Evolutionary conservation across 108 stramenopile species (phyloP), one percentile per base, ranked within the genome.

Genomic region (Nitzschia putrida): DNA sequence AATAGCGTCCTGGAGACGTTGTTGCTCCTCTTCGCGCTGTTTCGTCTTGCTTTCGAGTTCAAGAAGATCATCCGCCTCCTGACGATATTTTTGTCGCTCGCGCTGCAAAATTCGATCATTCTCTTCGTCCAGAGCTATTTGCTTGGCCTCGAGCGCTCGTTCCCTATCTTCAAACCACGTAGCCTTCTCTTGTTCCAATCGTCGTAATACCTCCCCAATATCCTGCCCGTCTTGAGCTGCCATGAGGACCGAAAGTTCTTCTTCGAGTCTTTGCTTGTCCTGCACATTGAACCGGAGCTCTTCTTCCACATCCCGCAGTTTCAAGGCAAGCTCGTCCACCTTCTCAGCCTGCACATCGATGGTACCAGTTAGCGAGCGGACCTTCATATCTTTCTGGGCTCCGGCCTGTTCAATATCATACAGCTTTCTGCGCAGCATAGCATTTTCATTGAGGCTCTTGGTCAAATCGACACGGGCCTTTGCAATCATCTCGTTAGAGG

Each of bases 261-360:
- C 71, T 38, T 72, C 71, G 16, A 72, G 9, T 38, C 47, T 47
- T 12, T 45, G 71, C 44, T 64, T 72, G 20, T 72, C 71, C 37
- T 63, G 38, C 0, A 52, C 54, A 18, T 42, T 56, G 41, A 60
- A 60, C 26, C 61, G 52, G 22, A 72, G 61, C 26, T 54, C 39
- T 54, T 52, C 50, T 29, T 64, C 52, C 11, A 20, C 54, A 45
- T 72, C 71, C 39, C 38, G 63, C 53, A 72, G 26, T 40, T 64
- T 50, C n/a, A 22, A 14, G 25, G 52, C 34, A 29, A 64, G n/a
- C 12, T 52, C 21, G 10, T 51, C 29, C 50, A 72, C 54, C 13
- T 18, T 63, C 16, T 56, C 60, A 22, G 61, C 38, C 53, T 72
- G 71, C 18, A 24, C 29, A 29, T 39, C 42, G 22, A 72, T 60